phyloP scores from a whole-genome alignment of 2,329 filamentous ascomycete species.

The Dothistroma septosporum region DNA sequence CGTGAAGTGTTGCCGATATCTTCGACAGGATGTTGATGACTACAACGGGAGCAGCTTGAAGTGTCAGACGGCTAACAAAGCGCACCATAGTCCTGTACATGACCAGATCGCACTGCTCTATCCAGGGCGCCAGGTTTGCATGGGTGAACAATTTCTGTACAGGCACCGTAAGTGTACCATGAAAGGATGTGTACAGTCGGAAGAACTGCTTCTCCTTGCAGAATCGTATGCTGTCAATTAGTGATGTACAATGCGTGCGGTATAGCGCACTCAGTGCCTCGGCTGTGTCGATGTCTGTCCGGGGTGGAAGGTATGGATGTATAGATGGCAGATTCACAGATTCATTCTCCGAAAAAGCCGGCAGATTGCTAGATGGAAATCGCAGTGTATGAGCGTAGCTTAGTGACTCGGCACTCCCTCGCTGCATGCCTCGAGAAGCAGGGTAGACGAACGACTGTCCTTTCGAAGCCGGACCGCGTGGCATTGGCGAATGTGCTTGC shows the following conservation, averaged over 20 bases:
- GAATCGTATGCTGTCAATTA: conserved; percentile 91
- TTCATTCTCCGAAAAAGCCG: conserved; percentile 60
- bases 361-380: conserved; percentile 57
- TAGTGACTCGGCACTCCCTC: conserved; percentile 39
- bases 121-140: conserved; percentile 80
- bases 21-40: conserved; percentile 83
- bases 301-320: conserved; percentile 69
- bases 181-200: conserved; percentile 89
- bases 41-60: conserved; percentile 84
- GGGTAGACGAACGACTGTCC: conserved; percentile 47
- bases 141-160: conserved; percentile 89
- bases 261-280: conserved; percentile 84
- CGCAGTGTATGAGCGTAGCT: conserved; percentile 61
- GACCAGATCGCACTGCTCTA: conserved; percentile 89
- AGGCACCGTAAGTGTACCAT: conserved; percentile 92
- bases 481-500: conserved; percentile 27
- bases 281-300: conserved; percentile 82
- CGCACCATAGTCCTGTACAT: conserved; percentile 97
- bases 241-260: conserved; percentile 87
- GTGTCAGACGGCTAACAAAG: conserved; percentile 79
- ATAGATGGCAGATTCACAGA: conserved; percentile 81
- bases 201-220: conserved; percentile 98
- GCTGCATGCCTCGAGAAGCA: conserved; percentile 41
- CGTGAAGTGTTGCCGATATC: conserved; percentile 75
- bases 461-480: conserved; percentile 40